These are phyloP conservation scores for Symbiotaphrina buchneri DNA, from an alignment of 495 filamentous ascomycete species.

Conservation along the genomic window DNA sequence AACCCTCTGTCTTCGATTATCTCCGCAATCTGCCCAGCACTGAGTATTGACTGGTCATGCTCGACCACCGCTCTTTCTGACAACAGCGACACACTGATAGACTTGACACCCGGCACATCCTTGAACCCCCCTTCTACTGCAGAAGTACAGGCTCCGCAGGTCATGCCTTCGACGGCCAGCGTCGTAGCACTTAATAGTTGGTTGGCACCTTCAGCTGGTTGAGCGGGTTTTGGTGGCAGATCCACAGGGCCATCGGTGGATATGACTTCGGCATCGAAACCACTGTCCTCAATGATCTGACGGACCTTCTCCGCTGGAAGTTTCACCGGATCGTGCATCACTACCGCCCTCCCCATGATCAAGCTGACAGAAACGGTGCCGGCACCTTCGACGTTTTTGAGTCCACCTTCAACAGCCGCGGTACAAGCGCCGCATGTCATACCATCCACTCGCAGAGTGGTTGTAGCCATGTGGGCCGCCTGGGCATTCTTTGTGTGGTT, in stretches of 20 bases:
- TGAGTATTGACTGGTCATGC: constrained; percentile 17
- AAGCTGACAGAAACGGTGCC: constrained; percentile 74
- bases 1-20: constrained; percentile 21
- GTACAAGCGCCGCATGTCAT: constrained; percentile 95
- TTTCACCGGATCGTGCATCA: constrained; percentile 63
- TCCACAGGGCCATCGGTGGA: constrained; percentile 41
- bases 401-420: constrained; percentile 64
- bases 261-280: constrained; percentile 85
- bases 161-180: constrained; percentile 89
- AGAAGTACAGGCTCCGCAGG: constrained; percentile 84
- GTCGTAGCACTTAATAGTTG: too few species aligned
- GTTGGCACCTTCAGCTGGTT: too few species aligned
- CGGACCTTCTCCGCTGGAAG: constrained; percentile 50
- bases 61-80: constrained; percentile 35
- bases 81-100: constrained; percentile 21
- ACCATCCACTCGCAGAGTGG: constrained; percentile 66
- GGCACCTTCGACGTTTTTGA: constrained; percentile 57
- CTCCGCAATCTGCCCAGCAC: constrained; percentile 55
- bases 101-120: constrained; percentile 17
- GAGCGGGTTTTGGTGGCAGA: constrained; percentile 8
- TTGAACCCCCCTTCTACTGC: constrained; percentile 69
- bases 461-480: constrained; percentile 57
- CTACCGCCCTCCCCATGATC: constrained; percentile 77
- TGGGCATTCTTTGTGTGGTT: too few species aligned
- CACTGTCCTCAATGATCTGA: constrained; percentile 79